phyloP scores from a whole-genome alignment of 805 yeast species.

The Schizosaccharomyces pombe region DNA sequence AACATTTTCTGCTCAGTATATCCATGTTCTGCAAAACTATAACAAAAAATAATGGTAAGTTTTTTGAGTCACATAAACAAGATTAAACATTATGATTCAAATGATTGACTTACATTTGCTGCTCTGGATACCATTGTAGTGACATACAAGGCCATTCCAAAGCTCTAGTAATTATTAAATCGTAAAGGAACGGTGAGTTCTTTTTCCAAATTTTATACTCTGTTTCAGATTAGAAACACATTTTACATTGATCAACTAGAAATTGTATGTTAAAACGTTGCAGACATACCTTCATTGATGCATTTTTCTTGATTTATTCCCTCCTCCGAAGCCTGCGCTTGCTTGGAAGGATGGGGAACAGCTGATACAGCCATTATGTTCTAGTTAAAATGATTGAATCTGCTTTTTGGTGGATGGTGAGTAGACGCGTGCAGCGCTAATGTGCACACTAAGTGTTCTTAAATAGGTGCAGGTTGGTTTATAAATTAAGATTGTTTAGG shows the following conservation, averaged over 20 bases:
- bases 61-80: neutral
- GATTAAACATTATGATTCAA: too few relatives aligned
- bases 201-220: constrained; percentile 40
- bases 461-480: too few relatives aligned
- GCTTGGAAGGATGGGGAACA: neutral
- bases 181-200: constrained; percentile 33
- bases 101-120: constrained; percentile 13
- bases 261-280: neutral
- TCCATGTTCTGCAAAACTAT: neutral
- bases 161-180: constrained; percentile 27
- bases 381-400: neutral
- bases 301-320: constrained; percentile 1
- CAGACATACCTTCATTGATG: constrained; percentile 3
- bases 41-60: neutral
- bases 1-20: neutral
- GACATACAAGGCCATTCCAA: constrained; percentile 41
- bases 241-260: too few relatives aligned
- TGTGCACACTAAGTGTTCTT: too few relatives aligned
- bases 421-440: too few relatives aligned
- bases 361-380: neutral
- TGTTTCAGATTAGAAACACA: too few relatives aligned
- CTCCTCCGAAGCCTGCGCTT: neutral
- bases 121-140: constrained; percentile 40
- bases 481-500: too few relatives aligned
- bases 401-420: neutral